Evolutionary conservation across 164 flowering plant genomes (phyloP).

Genomic region (Vitis rotundifolia): DNA sequence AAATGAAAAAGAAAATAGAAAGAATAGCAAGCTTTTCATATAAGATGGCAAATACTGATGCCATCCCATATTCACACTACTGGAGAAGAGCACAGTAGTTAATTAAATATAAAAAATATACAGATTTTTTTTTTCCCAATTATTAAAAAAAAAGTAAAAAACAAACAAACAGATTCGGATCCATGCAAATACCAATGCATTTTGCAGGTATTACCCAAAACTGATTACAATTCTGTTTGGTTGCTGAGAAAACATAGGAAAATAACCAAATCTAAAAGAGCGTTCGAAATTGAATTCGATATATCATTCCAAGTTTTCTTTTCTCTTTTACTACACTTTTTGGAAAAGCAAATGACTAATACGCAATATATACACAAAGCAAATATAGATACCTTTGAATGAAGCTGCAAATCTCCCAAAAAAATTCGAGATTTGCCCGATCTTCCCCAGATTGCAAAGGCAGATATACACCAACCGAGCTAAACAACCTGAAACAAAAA

Average conservation of each 20-base stretch:
- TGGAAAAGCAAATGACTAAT: neutral
- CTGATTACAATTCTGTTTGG: too few species aligned
- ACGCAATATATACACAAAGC: neutral
- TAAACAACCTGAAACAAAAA: too few species aligned
- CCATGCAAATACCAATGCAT: too few species aligned
- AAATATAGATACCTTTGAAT: neutral
- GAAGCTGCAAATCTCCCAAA: conserved; percentile 2
- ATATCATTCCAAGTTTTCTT: neutral
- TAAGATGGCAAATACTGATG: neutral
- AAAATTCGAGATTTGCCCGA: conserved; percentile 1
- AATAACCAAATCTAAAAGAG: too few species aligned
- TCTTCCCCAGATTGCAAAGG: neutral
- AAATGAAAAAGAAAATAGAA: neutral
- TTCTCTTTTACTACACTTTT: neutral
- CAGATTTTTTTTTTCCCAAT: neutral
- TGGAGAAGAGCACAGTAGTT: neutral
- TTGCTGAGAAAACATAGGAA: too few species aligned
- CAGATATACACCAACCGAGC: too few species aligned
- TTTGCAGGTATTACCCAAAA: too few species aligned
- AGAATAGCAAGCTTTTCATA: neutral
- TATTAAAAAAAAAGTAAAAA: neutral
- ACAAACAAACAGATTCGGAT: too few species aligned
- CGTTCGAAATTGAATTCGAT: too few species aligned
- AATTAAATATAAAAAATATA: neutral
- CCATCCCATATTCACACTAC: neutral